Conservation (phyloP, 441 rosid genomes). For the Adansonia grandidieri region DNA sequence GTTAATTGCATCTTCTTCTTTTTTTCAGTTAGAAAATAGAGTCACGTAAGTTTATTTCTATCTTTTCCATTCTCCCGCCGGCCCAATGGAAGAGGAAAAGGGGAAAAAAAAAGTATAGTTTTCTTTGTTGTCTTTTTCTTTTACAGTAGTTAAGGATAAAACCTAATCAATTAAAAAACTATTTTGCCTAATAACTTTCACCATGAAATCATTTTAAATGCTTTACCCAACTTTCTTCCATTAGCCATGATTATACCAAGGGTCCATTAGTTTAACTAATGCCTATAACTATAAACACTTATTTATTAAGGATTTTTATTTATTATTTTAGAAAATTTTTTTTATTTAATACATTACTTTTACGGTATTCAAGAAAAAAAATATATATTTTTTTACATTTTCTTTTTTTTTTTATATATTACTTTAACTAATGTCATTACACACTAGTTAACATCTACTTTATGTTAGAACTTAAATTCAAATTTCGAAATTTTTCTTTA, state of each 20-base stretch:
- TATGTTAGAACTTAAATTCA: neutral
- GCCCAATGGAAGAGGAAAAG: neutral
- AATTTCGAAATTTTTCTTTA: neutral
- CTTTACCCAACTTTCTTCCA: neutral
- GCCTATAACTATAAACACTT: too few relatives aligned
- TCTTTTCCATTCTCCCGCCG: neutral
- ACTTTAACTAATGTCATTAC: too few relatives aligned
- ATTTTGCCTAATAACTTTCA: neutral
- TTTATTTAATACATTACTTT: too few relatives aligned
- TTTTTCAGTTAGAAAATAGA: neutral
- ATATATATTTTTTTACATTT: too few relatives aligned
- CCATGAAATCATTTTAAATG: neutral
- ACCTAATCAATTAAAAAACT: neutral
- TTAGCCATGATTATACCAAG: neutral
- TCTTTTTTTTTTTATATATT: too few relatives aligned
- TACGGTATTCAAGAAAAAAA: too few relatives aligned
- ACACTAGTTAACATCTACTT: too few relatives aligned
- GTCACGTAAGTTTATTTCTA: slow-evolving; percentile 2
- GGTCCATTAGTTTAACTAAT: too few relatives aligned
- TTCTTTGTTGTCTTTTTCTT: slow-evolving; percentile 9
- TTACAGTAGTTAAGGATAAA: neutral
- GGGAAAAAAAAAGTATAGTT: too few relatives aligned
- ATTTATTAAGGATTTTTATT: too few relatives aligned
- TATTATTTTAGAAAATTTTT: too few relatives aligned
- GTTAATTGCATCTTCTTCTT: neutral